Evolutionary conservation across 2,329 filamentous ascomycete species (phyloP).

Genomic region (Aureobasidium vineae): DNA sequence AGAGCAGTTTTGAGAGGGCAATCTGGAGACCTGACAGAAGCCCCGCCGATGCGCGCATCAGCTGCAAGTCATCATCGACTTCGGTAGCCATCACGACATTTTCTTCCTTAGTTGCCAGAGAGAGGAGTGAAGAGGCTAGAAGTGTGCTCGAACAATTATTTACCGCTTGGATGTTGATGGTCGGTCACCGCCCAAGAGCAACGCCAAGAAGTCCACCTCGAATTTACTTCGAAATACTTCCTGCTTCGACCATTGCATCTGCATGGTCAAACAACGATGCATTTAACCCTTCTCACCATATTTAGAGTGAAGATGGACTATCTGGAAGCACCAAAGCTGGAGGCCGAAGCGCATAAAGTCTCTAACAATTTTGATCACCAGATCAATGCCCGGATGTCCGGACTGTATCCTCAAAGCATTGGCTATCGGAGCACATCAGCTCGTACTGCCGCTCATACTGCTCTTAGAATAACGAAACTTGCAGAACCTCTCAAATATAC

Average conservation of each 20-base stretch:
- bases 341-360: too few species aligned
- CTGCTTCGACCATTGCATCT: background rate
- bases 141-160: background rate
- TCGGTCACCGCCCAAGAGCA: background rate
- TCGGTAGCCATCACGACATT: background rate
- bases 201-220: background rate
- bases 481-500: background rate
- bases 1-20: constrained; percentile 48
- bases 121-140: background rate
- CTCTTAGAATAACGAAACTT: too few species aligned
- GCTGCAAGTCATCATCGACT: constrained; percentile 46
- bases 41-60: constrained; percentile 45
- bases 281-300: background rate
- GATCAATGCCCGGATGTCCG: too few species aligned
- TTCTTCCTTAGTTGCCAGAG: background rate
- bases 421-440: too few species aligned
- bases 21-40: constrained; percentile 37
- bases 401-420: too few species aligned
- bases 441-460: too few species aligned
- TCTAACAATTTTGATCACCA: too few species aligned
- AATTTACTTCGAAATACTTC: background rate
- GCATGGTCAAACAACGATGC: too few species aligned
- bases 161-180: background rate
- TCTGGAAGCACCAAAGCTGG: background rate
- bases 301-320: background rate